Conservation (phyloP, 2,329 filamentous ascomycete species). For the Delphinella strobiligena region DNA sequence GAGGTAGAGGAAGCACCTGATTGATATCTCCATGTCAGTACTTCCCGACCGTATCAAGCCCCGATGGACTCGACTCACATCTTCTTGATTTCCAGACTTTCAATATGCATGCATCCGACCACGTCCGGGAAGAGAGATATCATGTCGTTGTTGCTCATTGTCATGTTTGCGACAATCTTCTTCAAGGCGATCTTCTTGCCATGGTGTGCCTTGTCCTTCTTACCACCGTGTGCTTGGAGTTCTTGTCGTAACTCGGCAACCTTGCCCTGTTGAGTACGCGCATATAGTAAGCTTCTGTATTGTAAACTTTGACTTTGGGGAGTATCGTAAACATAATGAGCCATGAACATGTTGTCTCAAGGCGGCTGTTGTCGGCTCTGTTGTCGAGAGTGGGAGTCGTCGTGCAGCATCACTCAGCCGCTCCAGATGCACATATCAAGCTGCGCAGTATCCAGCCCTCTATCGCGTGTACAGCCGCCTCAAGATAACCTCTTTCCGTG, state of each 20-base stretch:
- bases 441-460: neutral
- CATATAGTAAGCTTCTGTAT: constrained; percentile 35
- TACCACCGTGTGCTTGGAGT: constrained; percentile 62
- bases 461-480: neutral
- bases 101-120: constrained; percentile 88
- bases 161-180: constrained; percentile 99
- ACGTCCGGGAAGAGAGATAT: constrained; percentile 92
- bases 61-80: constrained; percentile 51
- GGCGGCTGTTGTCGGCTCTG: too few species aligned
- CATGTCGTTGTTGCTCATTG: constrained; percentile 99
- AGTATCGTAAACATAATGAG: constrained; percentile 20
- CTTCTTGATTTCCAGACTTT: constrained; percentile 96
- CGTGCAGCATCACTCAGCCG: too few species aligned
- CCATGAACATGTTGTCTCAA: constrained; percentile 24
- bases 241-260: constrained; percentile 93
- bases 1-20: constrained; percentile 90
- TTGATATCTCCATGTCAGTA: neutral
- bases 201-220: constrained; percentile 95
- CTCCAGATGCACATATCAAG: too few species aligned
- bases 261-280: constrained; percentile 66
- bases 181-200: constrained; percentile 97
- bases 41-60: neutral
- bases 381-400: too few species aligned
- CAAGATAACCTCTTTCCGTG: too few species aligned
- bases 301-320: constrained; percentile 23